Conservation (phyloP, 2,329 filamentous ascomycete genomes). For the Colletotrichum camelliae region DNA sequence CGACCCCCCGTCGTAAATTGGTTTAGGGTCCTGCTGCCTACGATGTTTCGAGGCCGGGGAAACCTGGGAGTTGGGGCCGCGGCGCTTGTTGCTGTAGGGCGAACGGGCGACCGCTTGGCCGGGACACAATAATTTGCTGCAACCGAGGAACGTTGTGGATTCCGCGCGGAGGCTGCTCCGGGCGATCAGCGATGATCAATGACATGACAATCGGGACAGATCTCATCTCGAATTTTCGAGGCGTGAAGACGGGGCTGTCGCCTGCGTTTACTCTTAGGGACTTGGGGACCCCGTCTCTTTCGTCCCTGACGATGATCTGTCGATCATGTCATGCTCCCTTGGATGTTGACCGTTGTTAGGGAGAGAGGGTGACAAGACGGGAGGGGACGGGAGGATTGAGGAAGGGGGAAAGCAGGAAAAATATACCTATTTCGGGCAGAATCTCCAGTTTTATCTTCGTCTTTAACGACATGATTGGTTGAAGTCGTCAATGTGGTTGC, state of each 20-base stretch:
- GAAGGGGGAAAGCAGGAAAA: background rate
- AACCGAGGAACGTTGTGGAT: background rate
- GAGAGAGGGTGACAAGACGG: background rate
- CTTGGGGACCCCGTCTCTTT: background rate
- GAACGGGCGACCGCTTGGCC: background rate
- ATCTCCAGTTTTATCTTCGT: background rate
- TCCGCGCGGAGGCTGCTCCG: background rate
- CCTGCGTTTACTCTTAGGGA: background rate
- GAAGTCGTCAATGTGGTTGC: background rate
- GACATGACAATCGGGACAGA: background rate
- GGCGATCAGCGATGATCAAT: background rate
- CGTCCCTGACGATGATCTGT: background rate
- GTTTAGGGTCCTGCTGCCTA: background rate
- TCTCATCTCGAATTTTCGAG: background rate
- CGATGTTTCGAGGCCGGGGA: background rate
- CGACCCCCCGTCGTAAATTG: background rate
- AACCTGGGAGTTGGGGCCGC: background rate
- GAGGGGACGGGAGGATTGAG: background rate
- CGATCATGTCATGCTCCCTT: background rate
- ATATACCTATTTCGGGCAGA: background rate
- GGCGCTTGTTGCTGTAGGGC: background rate
- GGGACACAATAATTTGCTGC: background rate
- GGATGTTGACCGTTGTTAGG: background rate
- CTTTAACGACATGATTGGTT: background rate
- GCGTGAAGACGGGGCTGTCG: background rate